phyloP scores from a whole-genome alignment of 2,329 filamentous ascomycete species.

The Pseudogymnoascus sp. region DNA sequence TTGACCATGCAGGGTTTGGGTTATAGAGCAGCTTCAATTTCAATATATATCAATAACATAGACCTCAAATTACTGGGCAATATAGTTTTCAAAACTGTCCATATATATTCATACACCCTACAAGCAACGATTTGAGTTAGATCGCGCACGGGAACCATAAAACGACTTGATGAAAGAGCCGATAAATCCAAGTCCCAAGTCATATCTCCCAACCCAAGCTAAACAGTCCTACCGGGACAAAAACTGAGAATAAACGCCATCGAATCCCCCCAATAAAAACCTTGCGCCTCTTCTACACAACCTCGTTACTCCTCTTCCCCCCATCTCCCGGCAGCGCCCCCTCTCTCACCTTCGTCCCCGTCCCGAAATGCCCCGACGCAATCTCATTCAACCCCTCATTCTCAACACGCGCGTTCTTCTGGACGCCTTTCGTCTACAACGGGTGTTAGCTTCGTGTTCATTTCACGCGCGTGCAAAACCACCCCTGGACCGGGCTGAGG shows the following conservation, averaged over 20 bases:
- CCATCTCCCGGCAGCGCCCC: conserved; percentile 16
- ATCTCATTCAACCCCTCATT: conserved; percentile 16
- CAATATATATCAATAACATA: not conserved
- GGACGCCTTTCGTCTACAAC: conserved; percentile 13
- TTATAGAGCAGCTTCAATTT: not conserved
- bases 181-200: not conserved
- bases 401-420: conserved; percentile 18
- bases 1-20: too few species aligned
- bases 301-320: conserved; percentile 7
- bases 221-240: not conserved
- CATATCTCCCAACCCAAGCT: not conserved
- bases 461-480: not conserved
- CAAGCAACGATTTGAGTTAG: not conserved
- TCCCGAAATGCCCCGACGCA: conserved; percentile 15
- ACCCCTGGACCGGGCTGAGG: not conserved
- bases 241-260: not conserved
- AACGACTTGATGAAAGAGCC: not conserved
- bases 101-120: not conserved
- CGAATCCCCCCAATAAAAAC: not conserved
- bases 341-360: conserved; percentile 19
- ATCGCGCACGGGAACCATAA: not conserved
- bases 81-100: not conserved
- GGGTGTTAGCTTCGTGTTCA: not conserved
- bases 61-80: not conserved
- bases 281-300: not conserved